Evolutionary conservation across 2,329 filamentous ascomycete species (phyloP).

Genomic region (Dryadomyces sulphureus): DNA sequence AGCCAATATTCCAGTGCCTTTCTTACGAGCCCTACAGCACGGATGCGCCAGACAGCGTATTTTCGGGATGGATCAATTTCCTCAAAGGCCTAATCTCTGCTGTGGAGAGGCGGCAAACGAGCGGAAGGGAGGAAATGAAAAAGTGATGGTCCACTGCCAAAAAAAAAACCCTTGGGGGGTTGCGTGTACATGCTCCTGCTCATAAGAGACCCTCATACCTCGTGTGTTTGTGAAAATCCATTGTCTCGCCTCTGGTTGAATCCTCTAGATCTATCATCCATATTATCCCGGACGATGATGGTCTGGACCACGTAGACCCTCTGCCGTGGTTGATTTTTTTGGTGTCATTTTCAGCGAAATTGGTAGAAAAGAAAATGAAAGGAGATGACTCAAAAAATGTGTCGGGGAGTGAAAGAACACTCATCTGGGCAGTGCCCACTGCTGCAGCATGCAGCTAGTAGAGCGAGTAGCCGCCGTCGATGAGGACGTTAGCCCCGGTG

Average conservation of each 20-base stretch:
- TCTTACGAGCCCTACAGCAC: no score
- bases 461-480: conserved; percentile 55
- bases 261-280: neutral
- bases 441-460: conserved; percentile 5
- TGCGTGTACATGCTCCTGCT: neutral
- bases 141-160: no score
- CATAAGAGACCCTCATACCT: neutral
- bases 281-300: neutral
- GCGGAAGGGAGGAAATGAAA: no score
- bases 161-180: no score
- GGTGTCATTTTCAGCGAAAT: no score
- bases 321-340: neutral
- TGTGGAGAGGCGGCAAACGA: no score
- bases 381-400: neutral
- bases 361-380: neutral
- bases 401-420: neutral
- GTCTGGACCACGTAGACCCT: neutral
- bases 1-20: no score
- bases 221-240: neutral
- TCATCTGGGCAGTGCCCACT: neutral
- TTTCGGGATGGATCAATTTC: no score
- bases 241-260: neutral
- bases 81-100: no score
- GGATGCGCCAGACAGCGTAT: no score
- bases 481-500: conserved; percentile 61